Evolutionary conservation across 805 yeast genomes (phyloP), one percentile per base, ranked within the genome.

Genomic region (Suhomyces canberraensis): DNA sequence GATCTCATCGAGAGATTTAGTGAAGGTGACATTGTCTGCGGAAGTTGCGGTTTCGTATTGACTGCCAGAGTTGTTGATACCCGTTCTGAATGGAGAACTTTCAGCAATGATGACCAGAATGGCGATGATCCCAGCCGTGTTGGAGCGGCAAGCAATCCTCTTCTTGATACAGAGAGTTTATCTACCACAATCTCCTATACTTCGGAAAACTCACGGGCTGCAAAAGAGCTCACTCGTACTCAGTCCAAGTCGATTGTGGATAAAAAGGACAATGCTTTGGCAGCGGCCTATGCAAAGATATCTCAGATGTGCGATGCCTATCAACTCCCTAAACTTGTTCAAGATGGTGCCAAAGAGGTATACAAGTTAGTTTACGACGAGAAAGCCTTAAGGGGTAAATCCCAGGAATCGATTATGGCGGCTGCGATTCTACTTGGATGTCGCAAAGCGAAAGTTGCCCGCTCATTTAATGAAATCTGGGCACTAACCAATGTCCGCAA

Each of bases 71-170:
- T 91, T 35, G 96, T 91, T 20, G 98, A 91, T 54, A 90, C 95
- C 4, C 74, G 98, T 48, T 87, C 96, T 1, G 98, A 91, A 70
- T 91, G 98, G 98, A 85, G 98, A 70, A 93, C 98, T 2, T 91
- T 91, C 60, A 83, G 95, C 41, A 93, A 93, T 57, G 98, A 91
- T 60, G 98, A 91, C 61, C 98, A 91, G 60, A 93, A 91, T 50
- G 95, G 95, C 51, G 97, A 89, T 60, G 98, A 91, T 60, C 98
- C 98, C 4, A 82, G 93, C 48, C 98, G 98, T 85, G 98, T 91
- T 45, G 98, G 98, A 61, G 97, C 90, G 57, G 97, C 97, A 4
- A 81, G 89, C n/a, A 90, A 90, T 57, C 96, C 97, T 8, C 68
- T 90, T 36, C 72, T 93, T 48, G 97, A 90, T 54, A 84, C 95